These are phyloP conservation scores for Pichia sp. DNA, from an alignment of 1,139 yeast species.

Conservation along the genomic window DNA sequence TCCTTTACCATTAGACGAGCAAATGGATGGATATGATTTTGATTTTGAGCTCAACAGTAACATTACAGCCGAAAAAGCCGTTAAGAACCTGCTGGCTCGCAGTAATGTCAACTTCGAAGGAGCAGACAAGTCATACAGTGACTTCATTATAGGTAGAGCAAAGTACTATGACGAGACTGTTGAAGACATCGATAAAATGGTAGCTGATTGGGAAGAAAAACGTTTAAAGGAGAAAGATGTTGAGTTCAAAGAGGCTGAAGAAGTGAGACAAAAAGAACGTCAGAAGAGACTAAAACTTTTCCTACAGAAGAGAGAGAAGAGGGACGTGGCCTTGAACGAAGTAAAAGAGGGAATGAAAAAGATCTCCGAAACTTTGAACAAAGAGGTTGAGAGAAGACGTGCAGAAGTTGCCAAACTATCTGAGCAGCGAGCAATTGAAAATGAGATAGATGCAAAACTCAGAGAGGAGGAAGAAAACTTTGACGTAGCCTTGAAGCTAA, in stretches of 20 bases:
- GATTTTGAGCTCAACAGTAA: slow-evolving; percentile 5
- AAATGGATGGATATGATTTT: background rate
- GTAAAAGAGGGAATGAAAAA: slow-evolving; percentile 6
- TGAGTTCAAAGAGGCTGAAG: background rate
- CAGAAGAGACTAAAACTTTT: background rate
- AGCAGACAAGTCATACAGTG: slow-evolving; percentile 1
- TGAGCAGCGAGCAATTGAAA: slow-evolving; percentile 3
- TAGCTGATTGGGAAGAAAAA: slow-evolving; percentile 5
- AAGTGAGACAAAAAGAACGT: slow-evolving; percentile 1
- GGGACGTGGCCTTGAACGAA: slow-evolving; percentile 4
- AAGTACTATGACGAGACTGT: background rate
- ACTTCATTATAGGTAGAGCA: slow-evolving; percentile 4
- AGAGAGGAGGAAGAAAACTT: background rate
- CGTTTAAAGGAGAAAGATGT: background rate
- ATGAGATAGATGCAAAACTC: slow-evolving; percentile 6
- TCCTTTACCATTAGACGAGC: slow-evolving; percentile 7
- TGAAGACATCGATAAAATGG: slow-evolving; percentile 6
- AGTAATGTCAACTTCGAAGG: slow-evolving; percentile 5
- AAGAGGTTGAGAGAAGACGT: slow-evolving; percentile 5
- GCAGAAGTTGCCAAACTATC: background rate
- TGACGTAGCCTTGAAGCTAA: background rate
- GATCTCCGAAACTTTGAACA: background rate
- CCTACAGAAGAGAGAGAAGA: slow-evolving; percentile 2
- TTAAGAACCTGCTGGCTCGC: slow-evolving; percentile 1
- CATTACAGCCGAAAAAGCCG: slow-evolving; percentile 3